Conservation (phyloP, 495 filamentous ascomycete species). For the Cercophora newfieldiana region DNA sequence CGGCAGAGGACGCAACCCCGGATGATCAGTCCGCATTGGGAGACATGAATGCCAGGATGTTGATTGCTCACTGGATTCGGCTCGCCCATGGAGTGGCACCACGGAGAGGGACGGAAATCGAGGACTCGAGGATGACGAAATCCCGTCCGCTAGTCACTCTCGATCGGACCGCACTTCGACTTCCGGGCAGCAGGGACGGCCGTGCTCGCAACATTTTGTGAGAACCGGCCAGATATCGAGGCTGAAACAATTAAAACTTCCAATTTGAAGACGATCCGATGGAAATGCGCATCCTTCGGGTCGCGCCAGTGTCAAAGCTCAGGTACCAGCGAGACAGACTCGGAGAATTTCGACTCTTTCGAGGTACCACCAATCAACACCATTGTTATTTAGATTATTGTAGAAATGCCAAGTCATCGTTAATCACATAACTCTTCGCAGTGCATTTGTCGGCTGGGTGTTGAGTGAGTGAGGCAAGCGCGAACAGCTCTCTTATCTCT, state of each 20-base stretch:
- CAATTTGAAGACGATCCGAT: background rate
- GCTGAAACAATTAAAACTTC: background rate
- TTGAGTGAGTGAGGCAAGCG: no score
- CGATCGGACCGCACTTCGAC: background rate
- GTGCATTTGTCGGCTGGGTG: background rate
- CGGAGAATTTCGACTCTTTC: constrained; percentile 2
- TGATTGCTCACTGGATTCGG: background rate
- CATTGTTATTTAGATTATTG: background rate
- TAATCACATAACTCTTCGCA: background rate
- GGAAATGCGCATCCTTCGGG: no score
- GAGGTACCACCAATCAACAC: background rate
- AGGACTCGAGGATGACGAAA: background rate
- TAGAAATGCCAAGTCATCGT: background rate
- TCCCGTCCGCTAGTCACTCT: background rate
- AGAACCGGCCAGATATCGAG: background rate
- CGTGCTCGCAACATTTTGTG: background rate
- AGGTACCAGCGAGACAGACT: background rate
- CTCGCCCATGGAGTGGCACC: background rate
- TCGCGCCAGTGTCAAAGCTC: background rate
- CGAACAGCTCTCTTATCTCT: no score
- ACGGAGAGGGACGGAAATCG: background rate
- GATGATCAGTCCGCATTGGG: background rate
- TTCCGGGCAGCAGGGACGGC: background rate
- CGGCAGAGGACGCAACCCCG: background rate
- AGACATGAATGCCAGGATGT: background rate